Evolutionary conservation across 2,329 filamentous ascomycete species (phyloP).

Genomic region (Fonsecaea multimorphosa): DNA sequence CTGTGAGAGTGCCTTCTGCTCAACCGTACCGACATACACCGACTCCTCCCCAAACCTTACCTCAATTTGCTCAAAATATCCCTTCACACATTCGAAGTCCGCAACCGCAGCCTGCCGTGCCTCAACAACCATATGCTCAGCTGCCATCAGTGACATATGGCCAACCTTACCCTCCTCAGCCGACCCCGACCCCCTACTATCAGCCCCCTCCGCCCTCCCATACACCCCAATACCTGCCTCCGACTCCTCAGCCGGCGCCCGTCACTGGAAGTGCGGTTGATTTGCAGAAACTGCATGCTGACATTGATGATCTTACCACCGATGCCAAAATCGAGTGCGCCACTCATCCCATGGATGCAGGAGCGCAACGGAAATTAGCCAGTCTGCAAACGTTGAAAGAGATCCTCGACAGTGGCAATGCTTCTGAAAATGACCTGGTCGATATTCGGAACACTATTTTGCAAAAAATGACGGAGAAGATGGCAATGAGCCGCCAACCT

Average conservation of each 20-base stretch:
- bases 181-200: slow-evolving; percentile 25
- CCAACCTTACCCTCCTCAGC: slow-evolving; percentile 21
- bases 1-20: slow-evolving; percentile 59
- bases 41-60: slow-evolving; percentile 35
- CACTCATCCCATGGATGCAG: slow-evolving; percentile 40
- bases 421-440: slow-evolving; percentile 36
- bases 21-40: slow-evolving; percentile 51
- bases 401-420: slow-evolving; percentile 37
- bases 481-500: slow-evolving; percentile 51
- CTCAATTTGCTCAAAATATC: slow-evolving; percentile 23
- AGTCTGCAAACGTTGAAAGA: slow-evolving; percentile 40
- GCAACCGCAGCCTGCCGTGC: slow-evolving; percentile 27
- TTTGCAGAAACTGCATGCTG: slow-evolving; percentile 77
- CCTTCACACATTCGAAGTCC: slow-evolving; percentile 30
- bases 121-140: slow-evolving; percentile 43
- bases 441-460: slow-evolving; percentile 38
- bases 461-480: slow-evolving; percentile 48
- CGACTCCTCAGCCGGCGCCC: slow-evolving; percentile 42
- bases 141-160: slow-evolving; percentile 34
- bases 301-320: slow-evolving; percentile 54
- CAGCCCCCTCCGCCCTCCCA: slow-evolving; percentile 37
- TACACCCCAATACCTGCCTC: slow-evolving; percentile 42
- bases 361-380: slow-evolving; percentile 36
- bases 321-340: slow-evolving; percentile 41
- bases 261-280: slow-evolving; percentile 50